phyloP scores from a whole-genome alignment of 495 filamentous ascomycete genomes.

The Hyaloscypha variabilis region DNA sequence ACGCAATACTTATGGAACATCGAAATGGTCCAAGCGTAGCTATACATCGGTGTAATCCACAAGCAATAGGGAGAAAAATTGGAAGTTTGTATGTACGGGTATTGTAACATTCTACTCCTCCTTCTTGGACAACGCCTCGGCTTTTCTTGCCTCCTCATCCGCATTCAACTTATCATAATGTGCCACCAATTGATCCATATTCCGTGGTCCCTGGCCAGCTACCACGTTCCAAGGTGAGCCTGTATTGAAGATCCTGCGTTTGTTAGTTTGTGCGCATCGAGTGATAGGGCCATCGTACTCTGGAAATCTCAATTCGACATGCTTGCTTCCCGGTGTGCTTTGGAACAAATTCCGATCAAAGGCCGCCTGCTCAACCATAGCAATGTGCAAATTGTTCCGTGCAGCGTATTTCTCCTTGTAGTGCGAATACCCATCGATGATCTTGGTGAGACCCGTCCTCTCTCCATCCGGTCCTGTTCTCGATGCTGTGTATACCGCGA shows the following conservation, averaged over 20 bases:
- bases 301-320: slow-evolving; percentile 60
- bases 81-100: slow-evolving; percentile 30
- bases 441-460: slow-evolving; percentile 55
- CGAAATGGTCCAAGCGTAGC: neutral
- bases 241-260: slow-evolving; percentile 59
- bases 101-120: slow-evolving; percentile 24
- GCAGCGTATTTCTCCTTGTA: slow-evolving; percentile 54
- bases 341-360: slow-evolving; percentile 67
- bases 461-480: slow-evolving; percentile 49
- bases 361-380: slow-evolving; percentile 70
- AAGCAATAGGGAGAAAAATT: neutral
- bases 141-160: slow-evolving; percentile 50
- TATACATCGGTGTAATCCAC: neutral
- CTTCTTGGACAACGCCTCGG: slow-evolving; percentile 23
- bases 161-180: slow-evolving; percentile 63
- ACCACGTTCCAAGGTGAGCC: slow-evolving; percentile 65
- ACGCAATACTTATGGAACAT: neutral
- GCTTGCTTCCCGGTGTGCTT: slow-evolving; percentile 47
- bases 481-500: slow-evolving; percentile 59
- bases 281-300: slow-evolving; percentile 60
- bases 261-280: neutral
- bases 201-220: slow-evolving; percentile 57
- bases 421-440: slow-evolving; percentile 57
- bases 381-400: slow-evolving; percentile 64
- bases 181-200: slow-evolving; percentile 61